Conservation (phyloP, 1,284 basidiomycete genomes). For the Pholiota adiposa region DNA sequence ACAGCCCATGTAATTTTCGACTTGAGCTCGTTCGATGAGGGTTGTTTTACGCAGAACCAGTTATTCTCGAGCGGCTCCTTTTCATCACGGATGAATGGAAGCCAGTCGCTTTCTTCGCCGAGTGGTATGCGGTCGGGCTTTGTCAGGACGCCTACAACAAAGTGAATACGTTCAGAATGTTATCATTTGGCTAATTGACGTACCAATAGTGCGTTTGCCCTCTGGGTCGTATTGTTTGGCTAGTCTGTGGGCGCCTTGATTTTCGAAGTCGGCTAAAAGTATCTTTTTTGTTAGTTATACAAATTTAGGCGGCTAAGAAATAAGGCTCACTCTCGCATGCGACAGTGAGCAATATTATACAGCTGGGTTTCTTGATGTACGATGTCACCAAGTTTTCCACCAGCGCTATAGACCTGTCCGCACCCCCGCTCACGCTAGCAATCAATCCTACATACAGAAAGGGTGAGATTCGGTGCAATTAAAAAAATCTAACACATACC, state of each 20-base stretch:
- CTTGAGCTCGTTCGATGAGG: constrained; percentile 57
- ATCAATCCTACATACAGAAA: constrained; percentile 61
- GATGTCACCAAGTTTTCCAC: constrained; percentile 60
- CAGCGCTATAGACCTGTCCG: constrained; percentile 59
- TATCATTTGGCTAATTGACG: not conserved
- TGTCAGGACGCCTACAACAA: constrained; percentile 70
- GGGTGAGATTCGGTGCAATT: not conserved
- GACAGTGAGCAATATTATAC: constrained; percentile 73
- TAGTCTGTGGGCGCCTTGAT: constrained; percentile 66
- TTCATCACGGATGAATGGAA: constrained; percentile 60
- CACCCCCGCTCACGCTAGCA: constrained; percentile 55
- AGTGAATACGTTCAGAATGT: not conserved
- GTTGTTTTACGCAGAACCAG: constrained; percentile 80
- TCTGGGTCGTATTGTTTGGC: constrained; percentile 60
- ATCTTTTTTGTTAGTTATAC: not conserved
- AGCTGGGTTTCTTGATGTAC: constrained; percentile 67
- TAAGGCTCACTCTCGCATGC: constrained; percentile 68
- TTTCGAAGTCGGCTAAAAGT: constrained; percentile 69
- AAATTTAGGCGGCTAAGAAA: not conserved
- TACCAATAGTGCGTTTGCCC: constrained; percentile 73
- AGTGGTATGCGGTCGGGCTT: constrained; percentile 75
- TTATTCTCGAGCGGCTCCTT: constrained; percentile 59
- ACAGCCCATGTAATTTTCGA: constrained; percentile 60
- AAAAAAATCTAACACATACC: constrained; percentile 41
- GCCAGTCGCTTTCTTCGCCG: constrained; percentile 66